Conservation (phyloP, 441 rosid species). For the Erodium trifolium region DNA sequence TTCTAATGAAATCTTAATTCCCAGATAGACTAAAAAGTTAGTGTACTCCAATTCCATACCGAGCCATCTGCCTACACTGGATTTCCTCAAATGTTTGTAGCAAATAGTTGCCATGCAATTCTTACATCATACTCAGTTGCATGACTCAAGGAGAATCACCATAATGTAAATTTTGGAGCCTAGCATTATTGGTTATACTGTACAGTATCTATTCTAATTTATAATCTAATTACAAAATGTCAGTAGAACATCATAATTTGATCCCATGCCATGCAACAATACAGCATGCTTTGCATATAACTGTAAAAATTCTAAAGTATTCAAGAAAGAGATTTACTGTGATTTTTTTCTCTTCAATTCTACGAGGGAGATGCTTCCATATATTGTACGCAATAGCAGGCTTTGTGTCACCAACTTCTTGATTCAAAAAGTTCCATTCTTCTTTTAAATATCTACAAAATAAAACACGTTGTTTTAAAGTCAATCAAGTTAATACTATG, state of each 20-base stretch:
- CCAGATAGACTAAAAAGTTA: not conserved
- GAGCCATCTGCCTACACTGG: not conserved
- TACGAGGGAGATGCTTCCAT: conserved; percentile 54
- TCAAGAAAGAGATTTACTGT: conserved; percentile 27
- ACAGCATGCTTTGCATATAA: not conserved
- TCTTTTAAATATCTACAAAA: conserved; percentile 54
- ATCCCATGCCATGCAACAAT: not conserved
- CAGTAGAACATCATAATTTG: not conserved
- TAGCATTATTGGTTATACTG: not conserved
- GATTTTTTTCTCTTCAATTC: conserved; percentile 39
- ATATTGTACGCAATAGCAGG: conserved; percentile 46
- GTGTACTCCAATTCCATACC: not conserved
- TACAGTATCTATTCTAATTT: not conserved
- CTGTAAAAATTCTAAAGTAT: not conserved
- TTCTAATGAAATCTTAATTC: not conserved
- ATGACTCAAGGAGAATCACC: not conserved
- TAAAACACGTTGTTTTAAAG: conserved; percentile 6
- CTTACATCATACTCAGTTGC: not conserved
- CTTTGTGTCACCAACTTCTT: conserved; percentile 39
- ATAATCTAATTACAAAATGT: not conserved
- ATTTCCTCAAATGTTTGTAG: not conserved
- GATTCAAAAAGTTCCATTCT: conserved; percentile 68
- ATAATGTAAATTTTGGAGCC: not conserved
- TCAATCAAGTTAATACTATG: not conserved
- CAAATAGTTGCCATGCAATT: not conserved